These are phyloP conservation scores for Ceratobasidium sp. DNA, from an alignment of 1,284 basidiomycete species.

Conservation along the genomic window DNA sequence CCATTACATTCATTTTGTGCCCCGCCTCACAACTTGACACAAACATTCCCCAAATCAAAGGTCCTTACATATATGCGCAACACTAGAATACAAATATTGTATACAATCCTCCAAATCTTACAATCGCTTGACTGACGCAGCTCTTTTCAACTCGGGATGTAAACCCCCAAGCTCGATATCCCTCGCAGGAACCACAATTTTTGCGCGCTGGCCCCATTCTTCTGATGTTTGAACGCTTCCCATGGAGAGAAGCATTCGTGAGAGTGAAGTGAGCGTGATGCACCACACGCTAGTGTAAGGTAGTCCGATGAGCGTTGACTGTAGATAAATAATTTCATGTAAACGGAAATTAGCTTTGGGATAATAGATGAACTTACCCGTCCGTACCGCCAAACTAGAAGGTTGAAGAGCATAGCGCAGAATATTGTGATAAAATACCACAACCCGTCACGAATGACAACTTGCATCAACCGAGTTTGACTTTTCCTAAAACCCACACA, in stretches of 20 bases:
- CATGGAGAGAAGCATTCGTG: constrained; percentile 23
- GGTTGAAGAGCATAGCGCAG: constrained; percentile 28
- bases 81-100: neutral
- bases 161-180: neutral
- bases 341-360: too few relatives aligned
- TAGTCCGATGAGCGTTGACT: neutral
- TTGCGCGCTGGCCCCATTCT: constrained; percentile 37
- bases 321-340: too few relatives aligned
- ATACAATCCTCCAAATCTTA: neutral
- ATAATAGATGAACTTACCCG: constrained; percentile 11
- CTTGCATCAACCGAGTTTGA: constrained; percentile 28
- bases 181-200: constrained; percentile 11
- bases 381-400: constrained; percentile 27
- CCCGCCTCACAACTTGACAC: too few relatives aligned
- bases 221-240: constrained; percentile 23
- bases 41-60: too few relatives aligned
- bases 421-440: constrained; percentile 29
- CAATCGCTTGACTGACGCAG: neutral
- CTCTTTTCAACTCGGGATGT: neutral
- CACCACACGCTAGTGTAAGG: constrained; percentile 23
- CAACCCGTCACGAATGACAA: constrained; percentile 25
- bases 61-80: too few relatives aligned
- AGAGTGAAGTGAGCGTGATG: constrained; percentile 1
- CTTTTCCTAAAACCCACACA: neutral
- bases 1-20: too few relatives aligned